Percentiles rank a stretch among this genome's conserved stretches.
These are phyloP conservation scores for Fonsecaea erecta DNA, from an alignment of 2,329 filamentous ascomycete genomes.

Conservation along the genomic window DNA sequence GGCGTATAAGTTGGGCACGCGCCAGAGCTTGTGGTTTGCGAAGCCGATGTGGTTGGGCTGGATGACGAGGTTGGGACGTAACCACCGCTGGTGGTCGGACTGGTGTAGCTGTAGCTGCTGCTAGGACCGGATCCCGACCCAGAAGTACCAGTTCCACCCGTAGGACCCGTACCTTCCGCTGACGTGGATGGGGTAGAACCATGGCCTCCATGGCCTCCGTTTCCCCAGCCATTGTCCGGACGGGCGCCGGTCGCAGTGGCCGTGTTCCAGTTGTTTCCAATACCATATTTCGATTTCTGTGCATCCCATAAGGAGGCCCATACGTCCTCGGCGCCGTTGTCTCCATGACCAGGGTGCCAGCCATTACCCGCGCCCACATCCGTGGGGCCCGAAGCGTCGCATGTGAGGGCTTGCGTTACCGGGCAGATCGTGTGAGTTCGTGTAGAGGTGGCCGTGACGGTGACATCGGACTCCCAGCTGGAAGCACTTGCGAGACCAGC, in stretches of 20 bases:
- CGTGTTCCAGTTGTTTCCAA: constrained; percentile 28
- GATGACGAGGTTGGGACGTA: constrained; percentile 11
- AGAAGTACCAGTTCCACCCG: background rate
- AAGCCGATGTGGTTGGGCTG: constrained; percentile 1
- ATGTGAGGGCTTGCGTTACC: constrained; percentile 18
- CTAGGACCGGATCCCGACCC: background rate
- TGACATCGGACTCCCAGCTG: constrained; percentile 21
- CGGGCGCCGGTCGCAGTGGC: constrained; percentile 11
- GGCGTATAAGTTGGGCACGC: constrained; percentile 23
- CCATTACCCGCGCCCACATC: constrained; percentile 10
- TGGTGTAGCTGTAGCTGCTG: constrained; percentile 10
- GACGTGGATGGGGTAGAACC: constrained; percentile 1
- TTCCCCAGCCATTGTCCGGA: background rate
- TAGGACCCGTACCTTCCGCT: background rate
- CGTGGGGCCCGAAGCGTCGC: constrained; percentile 11
- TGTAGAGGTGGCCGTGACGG: constrained; percentile 27
- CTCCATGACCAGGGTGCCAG: constrained; percentile 3
- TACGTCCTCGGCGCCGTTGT: constrained; percentile 16
- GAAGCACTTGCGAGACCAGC: constrained; percentile 23
- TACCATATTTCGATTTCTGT: constrained; percentile 29
- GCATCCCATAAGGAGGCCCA: constrained; percentile 28
- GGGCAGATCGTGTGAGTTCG: constrained; percentile 29
- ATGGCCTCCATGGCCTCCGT: background rate
- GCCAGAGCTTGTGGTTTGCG: background rate
- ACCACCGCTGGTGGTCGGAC: background rate